These are phyloP conservation scores for Eucalyptus leucophloia DNA, from an alignment of 345 rosid genomes.

Conservation along the genomic window DNA sequence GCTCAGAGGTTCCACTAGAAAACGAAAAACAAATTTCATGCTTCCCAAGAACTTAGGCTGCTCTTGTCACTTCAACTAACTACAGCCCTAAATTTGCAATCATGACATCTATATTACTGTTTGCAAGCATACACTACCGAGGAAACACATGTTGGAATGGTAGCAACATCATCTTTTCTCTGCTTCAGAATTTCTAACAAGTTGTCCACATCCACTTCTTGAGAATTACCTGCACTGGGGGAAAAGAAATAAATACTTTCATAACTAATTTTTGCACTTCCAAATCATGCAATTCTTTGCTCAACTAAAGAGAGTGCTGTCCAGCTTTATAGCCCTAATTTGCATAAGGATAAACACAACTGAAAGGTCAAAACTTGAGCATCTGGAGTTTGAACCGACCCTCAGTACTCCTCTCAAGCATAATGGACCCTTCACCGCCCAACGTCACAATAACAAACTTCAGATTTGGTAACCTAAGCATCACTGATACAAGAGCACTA, in stretches of 20 bases:
- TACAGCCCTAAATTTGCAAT: not conserved
- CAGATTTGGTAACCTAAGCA: slow-evolving; percentile 57
- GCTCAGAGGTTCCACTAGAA: not conserved
- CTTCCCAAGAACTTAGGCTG: not conserved
- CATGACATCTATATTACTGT: not conserved
- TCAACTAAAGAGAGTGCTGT: not conserved
- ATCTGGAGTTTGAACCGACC: slow-evolving; percentile 24
- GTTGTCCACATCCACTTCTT: slow-evolving; percentile 48
- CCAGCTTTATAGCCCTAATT: not conserved
- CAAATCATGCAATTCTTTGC: not conserved
- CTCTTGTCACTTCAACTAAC: not conserved
- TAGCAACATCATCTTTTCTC: slow-evolving; percentile 25
- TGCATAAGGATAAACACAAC: not conserved
- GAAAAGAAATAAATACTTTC: not conserved
- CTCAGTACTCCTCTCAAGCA: slow-evolving; percentile 49
- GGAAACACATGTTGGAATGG: slow-evolving; percentile 38
- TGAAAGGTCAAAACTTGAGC: not conserved
- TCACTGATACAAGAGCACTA: slow-evolving; percentile 67
- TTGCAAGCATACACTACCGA: slow-evolving; percentile 25
- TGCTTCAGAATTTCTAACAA: slow-evolving; percentile 36
- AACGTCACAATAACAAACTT: slow-evolving; percentile 64
- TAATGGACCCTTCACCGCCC: slow-evolving; percentile 81
- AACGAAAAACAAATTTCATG: not conserved
- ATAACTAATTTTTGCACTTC: not conserved
- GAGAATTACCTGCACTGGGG: slow-evolving; percentile 9